These are phyloP conservation scores for Solanum chmielewskii DNA, from an alignment of 257 asterid species.

Conservation along the genomic window DNA sequence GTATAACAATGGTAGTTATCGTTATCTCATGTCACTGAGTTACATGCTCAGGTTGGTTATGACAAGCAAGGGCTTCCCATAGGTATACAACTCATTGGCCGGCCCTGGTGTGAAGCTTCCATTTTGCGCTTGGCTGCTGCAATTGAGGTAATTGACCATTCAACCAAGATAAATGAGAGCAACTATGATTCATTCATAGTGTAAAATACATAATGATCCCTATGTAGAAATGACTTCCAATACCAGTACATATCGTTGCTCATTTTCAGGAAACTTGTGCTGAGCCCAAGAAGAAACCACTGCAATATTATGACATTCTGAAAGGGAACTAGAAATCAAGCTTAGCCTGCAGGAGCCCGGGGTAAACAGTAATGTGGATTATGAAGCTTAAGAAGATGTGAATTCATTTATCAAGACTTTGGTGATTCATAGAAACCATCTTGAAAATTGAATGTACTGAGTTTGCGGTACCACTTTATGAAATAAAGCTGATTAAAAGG, in stretches of 20 bases:
- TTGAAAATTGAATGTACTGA: background rate
- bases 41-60: slow-evolving; percentile 55
- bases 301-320: slow-evolving; percentile 61
- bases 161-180: background rate
- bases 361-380: background rate
- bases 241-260: background rate
- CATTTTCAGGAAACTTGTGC: slow-evolving; percentile 54
- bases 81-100: slow-evolving; percentile 85
- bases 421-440: background rate
- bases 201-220: background rate
- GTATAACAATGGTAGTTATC: background rate
- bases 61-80: slow-evolving; percentile 96
- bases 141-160: slow-evolving; percentile 46
- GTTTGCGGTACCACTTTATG: background rate
- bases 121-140: slow-evolving; percentile 81
- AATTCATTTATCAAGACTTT: background rate
- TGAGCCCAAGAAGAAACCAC: slow-evolving; percentile 64
- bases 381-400: background rate
- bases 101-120: slow-evolving; percentile 97
- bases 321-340: slow-evolving; percentile 37
- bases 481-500: background rate
- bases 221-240: background rate
- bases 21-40: background rate
- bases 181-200: background rate
- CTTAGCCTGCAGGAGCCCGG: background rate